phyloP scores from a whole-genome alignment of 148 eudicot species.

The Pharnaceum exiguum region DNA sequence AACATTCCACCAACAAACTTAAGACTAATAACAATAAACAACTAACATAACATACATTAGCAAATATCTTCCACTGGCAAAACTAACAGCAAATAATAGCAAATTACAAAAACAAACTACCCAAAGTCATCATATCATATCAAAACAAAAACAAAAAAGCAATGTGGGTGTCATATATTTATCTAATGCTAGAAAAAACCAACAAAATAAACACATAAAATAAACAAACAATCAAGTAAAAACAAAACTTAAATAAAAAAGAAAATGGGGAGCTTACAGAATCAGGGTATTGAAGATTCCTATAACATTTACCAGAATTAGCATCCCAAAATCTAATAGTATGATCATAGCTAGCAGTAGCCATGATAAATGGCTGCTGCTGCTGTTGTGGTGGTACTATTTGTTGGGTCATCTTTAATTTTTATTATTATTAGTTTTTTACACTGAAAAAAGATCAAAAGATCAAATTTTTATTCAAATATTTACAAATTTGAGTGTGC shows the following conservation, averaged over 20 bases:
- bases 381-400: too few relatives aligned
- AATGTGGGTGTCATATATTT: too few relatives aligned
- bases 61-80: too few relatives aligned
- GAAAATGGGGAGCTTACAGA: constrained; percentile 42
- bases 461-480: too few relatives aligned
- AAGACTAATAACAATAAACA: too few relatives aligned
- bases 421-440: background rate
- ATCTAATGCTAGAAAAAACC: background rate
- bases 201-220: background rate
- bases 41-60: too few relatives aligned
- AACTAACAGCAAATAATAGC: too few relatives aligned
- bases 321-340: constrained; percentile 96
- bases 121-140: too few relatives aligned
- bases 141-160: too few relatives aligned
- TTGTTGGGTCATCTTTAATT: constrained; percentile 55
- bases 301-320: constrained; percentile 77
- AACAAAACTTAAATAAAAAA: background rate
- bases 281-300: constrained; percentile 88
- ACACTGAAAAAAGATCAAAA: background rate
- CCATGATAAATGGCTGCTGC: constrained; percentile 56
- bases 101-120: too few relatives aligned
- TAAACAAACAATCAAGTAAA: background rate
- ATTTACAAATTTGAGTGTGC: background rate
- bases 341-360: constrained; percentile 94
- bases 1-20: too few relatives aligned